A percentile compares a stretch with the other conserved stretches of the same genome.
phyloP scores from a whole-genome alignment of 495 filamentous ascomycete species.

The Penicillium cataractarum region DNA sequence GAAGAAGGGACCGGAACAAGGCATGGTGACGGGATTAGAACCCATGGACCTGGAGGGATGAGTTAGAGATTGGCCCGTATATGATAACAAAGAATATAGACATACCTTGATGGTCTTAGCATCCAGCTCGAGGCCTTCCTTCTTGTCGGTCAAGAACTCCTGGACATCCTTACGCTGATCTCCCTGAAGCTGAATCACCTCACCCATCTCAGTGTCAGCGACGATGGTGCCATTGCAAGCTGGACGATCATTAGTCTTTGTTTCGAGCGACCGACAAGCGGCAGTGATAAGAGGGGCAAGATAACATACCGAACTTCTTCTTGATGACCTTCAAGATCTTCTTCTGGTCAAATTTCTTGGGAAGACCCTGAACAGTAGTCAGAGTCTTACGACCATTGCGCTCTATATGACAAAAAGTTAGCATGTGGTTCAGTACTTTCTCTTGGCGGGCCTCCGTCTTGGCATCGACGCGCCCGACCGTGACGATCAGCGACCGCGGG shows the following conservation, averaged over 20 bases:
- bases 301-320: constrained; percentile 90
- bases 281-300: constrained; percentile 4
- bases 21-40: constrained; percentile 54
- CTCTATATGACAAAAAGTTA: constrained; percentile 60
- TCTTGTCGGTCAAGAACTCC: constrained; percentile 95
- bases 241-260: constrained; percentile 40
- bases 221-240: constrained; percentile 99
- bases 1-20: constrained; percentile 50
- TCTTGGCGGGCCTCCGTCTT: constrained; percentile 3
- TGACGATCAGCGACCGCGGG: constrained; percentile 13
- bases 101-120: constrained; percentile 94
- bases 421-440: constrained; percentile 9
- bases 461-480: constrained; percentile 13
- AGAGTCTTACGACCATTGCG: constrained; percentile 99
- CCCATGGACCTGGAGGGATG: constrained; percentile 53
- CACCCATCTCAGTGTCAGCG: constrained; percentile 94
- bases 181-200: constrained; percentile 99
- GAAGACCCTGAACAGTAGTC: constrained; percentile 98
- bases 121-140: constrained; percentile 87
- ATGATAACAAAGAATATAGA: not conserved
- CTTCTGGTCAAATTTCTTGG: constrained; percentile 98
- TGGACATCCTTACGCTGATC: constrained; percentile 99
- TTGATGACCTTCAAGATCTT: constrained; percentile 99
- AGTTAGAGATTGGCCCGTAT: not conserved
- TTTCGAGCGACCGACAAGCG: not conserved